Evolutionary conservation across 2,329 filamentous ascomycete species (phyloP), one percentile per base, ranked within the genome.

Genomic region (Epichloe baconii): DNA sequence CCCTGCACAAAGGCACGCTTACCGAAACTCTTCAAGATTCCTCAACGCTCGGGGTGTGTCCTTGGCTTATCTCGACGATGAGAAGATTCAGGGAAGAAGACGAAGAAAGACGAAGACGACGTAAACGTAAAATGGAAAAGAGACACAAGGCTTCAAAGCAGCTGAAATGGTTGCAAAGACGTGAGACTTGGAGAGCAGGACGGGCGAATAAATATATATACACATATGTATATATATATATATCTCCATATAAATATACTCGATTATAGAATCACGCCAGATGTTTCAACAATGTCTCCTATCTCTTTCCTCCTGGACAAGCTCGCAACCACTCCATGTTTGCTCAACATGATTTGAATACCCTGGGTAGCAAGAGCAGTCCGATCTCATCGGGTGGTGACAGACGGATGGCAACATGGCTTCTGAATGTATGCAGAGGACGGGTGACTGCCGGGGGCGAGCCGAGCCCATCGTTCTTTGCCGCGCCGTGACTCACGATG

Each of bases 391-490:
- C 47, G 47, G 47, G 40, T 49, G 21, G 31, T 43, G 17, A 36
- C 47, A 48, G 37, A 37, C 47, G 40, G 47, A 42, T 43, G 47
- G 40, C 31, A 43, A 44, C 47, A 49, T 44, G 31, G 5, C 5
- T 15, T 42, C 26, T 41, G 8, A 17, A 44, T 37, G 40, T 37
- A 19, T 21, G 40, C 40, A 23, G 19, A n/a, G 11, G 12, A 37
- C 47, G 47, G 47, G 26, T 49, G 26, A 49, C 47, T 44, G 47
- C 47, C 40, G 47, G 38, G 23, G 5, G 31, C 6, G 46, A 37
- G 23, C 26, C 15, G 43, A n/a, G 26, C 26, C 26, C 43, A 21
- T 40, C 1, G 38, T 45, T 35, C 1, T 45, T 31, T 34, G n/a
- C 23, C 41, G 41, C 41, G 19, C 19, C 41, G 14, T 26, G 41